phyloP scores from a whole-genome alignment of 331 rosid genomes.

The Arachis monticola region DNA sequence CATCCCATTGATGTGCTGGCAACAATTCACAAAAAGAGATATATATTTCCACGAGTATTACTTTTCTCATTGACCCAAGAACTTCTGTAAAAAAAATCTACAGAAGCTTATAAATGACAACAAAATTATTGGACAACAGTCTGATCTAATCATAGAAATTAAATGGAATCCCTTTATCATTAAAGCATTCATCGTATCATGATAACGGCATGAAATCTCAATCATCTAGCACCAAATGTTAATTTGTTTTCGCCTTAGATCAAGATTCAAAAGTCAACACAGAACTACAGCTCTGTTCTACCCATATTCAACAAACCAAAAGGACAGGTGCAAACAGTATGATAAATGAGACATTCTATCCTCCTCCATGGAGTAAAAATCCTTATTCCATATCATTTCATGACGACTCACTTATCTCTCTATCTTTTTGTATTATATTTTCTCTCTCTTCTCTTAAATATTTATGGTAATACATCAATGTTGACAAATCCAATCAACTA shows the following conservation, averaged over 20 bases:
- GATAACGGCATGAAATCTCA: slow-evolving; percentile 24
- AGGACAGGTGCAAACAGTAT: neutral
- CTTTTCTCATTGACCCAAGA: slow-evolving; percentile 25
- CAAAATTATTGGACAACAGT: slow-evolving; percentile 12
- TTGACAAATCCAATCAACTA: slow-evolving; percentile 10
- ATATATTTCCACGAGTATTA: slow-evolving; percentile 23
- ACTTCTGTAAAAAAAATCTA: slow-evolving; percentile 25
- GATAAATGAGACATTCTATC: too few species aligned
- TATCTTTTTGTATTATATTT: too few species aligned
- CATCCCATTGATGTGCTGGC: slow-evolving; percentile 84
- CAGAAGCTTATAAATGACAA: slow-evolving; percentile 12
- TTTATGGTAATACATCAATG: neutral
- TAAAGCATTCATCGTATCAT: slow-evolving; percentile 7
- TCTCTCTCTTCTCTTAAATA: too few species aligned
- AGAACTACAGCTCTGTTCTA: slow-evolving; percentile 20
- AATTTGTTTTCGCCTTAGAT: neutral
- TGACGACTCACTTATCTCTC: too few species aligned
- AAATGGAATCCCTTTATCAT: slow-evolving; percentile 5
- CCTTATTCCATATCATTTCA: too few species aligned
- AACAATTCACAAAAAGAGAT: slow-evolving; percentile 37
- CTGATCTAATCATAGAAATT: slow-evolving; percentile 24
- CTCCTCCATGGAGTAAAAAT: neutral
- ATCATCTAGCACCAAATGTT: slow-evolving; percentile 18
- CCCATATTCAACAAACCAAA: slow-evolving; percentile 25
- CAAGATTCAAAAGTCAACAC: slow-evolving; percentile 19